phyloP scores from a whole-genome alignment of 345 rosid genomes.

The Pugionium dolabratum region DNA sequence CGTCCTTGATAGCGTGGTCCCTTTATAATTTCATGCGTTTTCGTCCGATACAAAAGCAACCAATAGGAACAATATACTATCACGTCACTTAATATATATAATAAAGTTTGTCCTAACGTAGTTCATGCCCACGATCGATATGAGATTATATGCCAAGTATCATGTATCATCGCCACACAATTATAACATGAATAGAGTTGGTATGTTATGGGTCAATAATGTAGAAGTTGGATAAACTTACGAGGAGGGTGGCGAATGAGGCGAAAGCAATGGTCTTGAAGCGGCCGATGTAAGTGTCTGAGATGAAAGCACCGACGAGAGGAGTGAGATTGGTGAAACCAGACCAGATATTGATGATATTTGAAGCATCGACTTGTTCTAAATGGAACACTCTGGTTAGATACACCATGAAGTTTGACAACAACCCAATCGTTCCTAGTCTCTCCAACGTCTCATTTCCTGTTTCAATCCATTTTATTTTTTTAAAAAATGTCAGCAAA shows the following conservation, averaged over 20 bases:
- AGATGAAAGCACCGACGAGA: constrained; percentile 65
- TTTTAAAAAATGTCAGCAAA: background rate
- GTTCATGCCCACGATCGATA: no score
- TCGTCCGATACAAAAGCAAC: constrained; percentile 33
- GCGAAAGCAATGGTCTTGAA: constrained; percentile 59
- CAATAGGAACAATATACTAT: background rate
- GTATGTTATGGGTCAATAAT: no score
- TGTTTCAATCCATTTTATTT: constrained; percentile 24
- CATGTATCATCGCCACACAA: no score
- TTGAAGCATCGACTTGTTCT: constrained; percentile 57
- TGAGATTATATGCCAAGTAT: no score
- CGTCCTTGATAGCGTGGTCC: constrained; percentile 33
- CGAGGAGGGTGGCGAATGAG: constrained; percentile 59
- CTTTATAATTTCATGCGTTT: constrained; percentile 29
- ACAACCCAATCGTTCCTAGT: constrained; percentile 62
- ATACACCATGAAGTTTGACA: constrained; percentile 66
- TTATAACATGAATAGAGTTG: no score
- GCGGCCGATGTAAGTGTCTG: constrained; percentile 55
- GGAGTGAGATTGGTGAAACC: constrained; percentile 67
- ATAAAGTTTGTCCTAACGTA: no score
- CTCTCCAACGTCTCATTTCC: constrained; percentile 84
- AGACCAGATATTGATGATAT: constrained; percentile 61
- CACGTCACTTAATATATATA: no score
- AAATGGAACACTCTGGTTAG: constrained; percentile 54
- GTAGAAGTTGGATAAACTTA: constrained; percentile 23